These are phyloP conservation scores for Prinsepia uniflora DNA, from an alignment of 306 rosid species.

Conservation along the genomic window DNA sequence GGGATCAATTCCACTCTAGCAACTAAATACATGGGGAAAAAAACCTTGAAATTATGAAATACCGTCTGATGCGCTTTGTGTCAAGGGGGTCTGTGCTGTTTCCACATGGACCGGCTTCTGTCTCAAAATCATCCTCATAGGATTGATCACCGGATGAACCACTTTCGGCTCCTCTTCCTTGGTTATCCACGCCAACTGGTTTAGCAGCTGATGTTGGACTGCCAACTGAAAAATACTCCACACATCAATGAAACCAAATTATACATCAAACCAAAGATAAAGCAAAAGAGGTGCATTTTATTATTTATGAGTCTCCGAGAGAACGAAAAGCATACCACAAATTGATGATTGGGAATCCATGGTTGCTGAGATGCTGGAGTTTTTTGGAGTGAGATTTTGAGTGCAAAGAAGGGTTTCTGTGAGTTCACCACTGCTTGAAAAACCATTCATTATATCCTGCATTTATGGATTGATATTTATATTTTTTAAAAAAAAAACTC, in stretches of 20 bases:
- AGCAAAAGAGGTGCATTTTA: neutral
- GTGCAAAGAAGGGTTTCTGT: slow-evolving; percentile 34
- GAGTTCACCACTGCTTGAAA: slow-evolving; percentile 44
- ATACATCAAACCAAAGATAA: neutral
- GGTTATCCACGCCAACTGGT: slow-evolving; percentile 41
- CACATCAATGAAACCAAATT: neutral
- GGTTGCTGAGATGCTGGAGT: slow-evolving; percentile 51
- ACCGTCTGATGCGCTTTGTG: slow-evolving; percentile 71
- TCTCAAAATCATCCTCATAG: slow-evolving; percentile 59
- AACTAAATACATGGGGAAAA: neutral
- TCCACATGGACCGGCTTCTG: slow-evolving; percentile 58
- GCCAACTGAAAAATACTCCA: slow-evolving; percentile 42
- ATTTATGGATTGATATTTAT: slow-evolving; percentile 4
- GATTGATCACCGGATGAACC: slow-evolving; percentile 75
- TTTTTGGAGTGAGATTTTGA: slow-evolving; percentile 49
- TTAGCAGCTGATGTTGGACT: slow-evolving; percentile 68
- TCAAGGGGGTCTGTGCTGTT: slow-evolving; percentile 52
- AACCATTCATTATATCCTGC: slow-evolving; percentile 54
- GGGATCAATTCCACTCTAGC: neutral
- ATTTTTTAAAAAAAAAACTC: neutral
- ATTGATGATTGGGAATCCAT: slow-evolving; percentile 77
- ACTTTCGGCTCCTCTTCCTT: slow-evolving; percentile 52
- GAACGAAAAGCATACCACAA: slow-evolving; percentile 36
- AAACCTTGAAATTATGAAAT: neutral
- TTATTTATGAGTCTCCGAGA: no score